phyloP scores from a whole-genome alignment of 345 rosid species.

The Isatis tinctoria region DNA sequence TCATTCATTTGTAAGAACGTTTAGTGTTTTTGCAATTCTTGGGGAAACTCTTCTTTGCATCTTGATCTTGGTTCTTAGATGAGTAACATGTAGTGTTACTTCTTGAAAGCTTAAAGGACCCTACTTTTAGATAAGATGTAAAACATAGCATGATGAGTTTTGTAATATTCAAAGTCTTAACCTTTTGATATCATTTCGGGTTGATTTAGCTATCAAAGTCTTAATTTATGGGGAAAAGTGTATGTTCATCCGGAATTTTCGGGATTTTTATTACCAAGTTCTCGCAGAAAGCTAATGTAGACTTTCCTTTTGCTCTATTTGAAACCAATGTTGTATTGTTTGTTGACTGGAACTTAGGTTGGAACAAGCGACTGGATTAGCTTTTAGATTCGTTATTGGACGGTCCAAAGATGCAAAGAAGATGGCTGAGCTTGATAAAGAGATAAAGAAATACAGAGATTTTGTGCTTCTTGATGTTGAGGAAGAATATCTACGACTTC shows the following conservation, averaged over 20 bases:
- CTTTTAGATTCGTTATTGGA: slow-evolving; percentile 79
- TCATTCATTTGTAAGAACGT: not conserved
- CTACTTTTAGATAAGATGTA: not conserved
- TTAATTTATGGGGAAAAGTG: not conserved
- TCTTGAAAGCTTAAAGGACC: not conserved
- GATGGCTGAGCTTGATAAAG: slow-evolving; percentile 62
- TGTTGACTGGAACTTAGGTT: slow-evolving; percentile 39
- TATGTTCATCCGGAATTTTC: not conserved
- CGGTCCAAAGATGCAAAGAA: slow-evolving; percentile 53
- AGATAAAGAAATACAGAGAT: slow-evolving; percentile 58
- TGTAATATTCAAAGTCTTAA: not conserved
- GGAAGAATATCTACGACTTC: slow-evolving; percentile 63
- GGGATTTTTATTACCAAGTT: not conserved
- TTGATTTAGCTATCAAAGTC: not conserved
- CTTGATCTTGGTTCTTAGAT: not conserved
- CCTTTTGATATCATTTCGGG: not conserved
- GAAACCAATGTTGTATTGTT: not conserved
- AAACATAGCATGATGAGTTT: not conserved
- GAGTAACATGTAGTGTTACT: not conserved
- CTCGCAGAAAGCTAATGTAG: not conserved
- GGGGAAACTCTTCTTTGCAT: not conserved
- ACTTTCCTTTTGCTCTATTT: not conserved
- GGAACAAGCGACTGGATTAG: slow-evolving; percentile 88
- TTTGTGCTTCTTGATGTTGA: slow-evolving; percentile 68
- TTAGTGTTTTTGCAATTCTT: not conserved